Evolutionary conservation across 306 rosid genomes (phyloP).

Genomic region (Ormosia semicastrata): DNA sequence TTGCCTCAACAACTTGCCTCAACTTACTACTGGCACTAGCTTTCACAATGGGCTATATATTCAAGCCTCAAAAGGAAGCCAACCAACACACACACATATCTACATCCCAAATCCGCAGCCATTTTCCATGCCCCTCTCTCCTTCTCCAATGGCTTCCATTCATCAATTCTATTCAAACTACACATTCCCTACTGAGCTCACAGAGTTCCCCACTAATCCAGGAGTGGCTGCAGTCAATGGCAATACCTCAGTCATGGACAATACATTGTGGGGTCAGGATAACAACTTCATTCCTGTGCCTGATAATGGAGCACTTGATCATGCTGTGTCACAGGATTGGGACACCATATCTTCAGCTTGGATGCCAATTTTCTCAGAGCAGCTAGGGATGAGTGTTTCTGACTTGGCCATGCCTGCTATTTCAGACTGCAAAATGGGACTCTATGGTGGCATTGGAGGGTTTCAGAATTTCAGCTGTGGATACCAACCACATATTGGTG

Average conservation of each 20-base stretch:
- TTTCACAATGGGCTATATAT: not conserved
- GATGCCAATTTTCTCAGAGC: constrained; percentile 19
- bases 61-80: not conserved
- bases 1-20: not conserved
- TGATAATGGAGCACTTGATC: constrained; percentile 15
- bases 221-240: not conserved
- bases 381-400: no score
- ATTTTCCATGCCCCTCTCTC: not conserved
- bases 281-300: constrained; percentile 22
- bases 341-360: constrained; percentile 23
- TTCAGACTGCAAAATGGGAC: constrained; percentile 13
- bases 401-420: not conserved
- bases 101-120: not conserved
- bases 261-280: constrained; percentile 34
- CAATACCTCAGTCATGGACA: not conserved
- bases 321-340: not conserved
- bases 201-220: not conserved
- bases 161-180: constrained; percentile 40
- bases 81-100: not conserved
- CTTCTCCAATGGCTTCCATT: constrained; percentile 42
- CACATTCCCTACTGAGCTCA: constrained; percentile 30
- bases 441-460: constrained; percentile 21
- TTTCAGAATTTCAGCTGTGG: constrained; percentile 26
- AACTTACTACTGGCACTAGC: not conserved
- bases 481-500: not conserved